Percentiles rank a stretch among this genome's conserved stretches.
phyloP scores from a whole-genome alignment of 768 basidiomycete species.

The Kwoniella pini region DNA sequence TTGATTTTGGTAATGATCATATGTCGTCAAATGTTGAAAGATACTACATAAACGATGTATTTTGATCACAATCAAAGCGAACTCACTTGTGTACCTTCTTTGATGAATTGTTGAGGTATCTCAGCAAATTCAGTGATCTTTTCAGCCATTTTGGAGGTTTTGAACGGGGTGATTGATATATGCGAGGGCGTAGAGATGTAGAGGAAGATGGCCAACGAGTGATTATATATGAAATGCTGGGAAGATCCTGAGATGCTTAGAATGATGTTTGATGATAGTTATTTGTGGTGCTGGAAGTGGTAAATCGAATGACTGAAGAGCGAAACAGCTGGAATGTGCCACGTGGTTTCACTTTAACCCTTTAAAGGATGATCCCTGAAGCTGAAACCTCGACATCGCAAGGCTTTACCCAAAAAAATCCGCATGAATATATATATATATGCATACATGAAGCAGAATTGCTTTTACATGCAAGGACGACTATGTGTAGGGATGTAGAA shows the following conservation, averaged over 20 bases:
- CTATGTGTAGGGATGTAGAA: too few species aligned
- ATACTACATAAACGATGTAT: not conserved
- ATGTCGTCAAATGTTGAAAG: too few species aligned
- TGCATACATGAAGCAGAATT: too few species aligned
- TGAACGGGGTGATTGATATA: not conserved
- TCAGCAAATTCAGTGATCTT: constrained; percentile 87
- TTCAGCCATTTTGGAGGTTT: constrained; percentile 69
- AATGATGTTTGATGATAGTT: not conserved
- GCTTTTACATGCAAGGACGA: too few species aligned
- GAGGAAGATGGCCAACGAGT: not conserved
- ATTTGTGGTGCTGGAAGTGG: constrained; percentile 5
- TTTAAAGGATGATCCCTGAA: too few species aligned
- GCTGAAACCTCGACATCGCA: too few species aligned
- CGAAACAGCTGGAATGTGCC: not conserved
- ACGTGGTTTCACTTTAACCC: constrained; percentile 1
- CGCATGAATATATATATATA: constrained; percentile 1
- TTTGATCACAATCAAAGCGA: not conserved
- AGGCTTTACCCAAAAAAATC: too few species aligned
- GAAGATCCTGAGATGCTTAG: not conserved
- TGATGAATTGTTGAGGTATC: constrained; percentile 85
- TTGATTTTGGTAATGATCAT: too few species aligned
- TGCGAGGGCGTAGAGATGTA: not conserved
- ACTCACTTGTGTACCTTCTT: constrained; percentile 87
- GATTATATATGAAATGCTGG: not conserved
- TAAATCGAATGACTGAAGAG: constrained; percentile 4